A percentile compares a stretch with the other conserved stretches of the same genome.
Conservation (phyloP, 169 alveolate genomes). For the Eimeria zaria region DNA sequence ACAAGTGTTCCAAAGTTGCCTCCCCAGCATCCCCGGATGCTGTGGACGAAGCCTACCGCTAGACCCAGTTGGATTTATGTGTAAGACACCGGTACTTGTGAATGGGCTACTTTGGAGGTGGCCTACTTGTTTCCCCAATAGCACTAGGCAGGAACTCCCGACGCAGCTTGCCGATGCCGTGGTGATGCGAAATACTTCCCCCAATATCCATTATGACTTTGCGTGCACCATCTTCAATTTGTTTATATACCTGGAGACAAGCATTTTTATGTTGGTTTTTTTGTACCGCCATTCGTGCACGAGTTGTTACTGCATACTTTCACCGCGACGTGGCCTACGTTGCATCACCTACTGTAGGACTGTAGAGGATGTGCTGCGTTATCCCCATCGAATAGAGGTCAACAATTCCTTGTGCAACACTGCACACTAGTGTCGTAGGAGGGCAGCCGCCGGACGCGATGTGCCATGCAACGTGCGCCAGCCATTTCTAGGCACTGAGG, state of each 20-base stretch:
- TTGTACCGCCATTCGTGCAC: not conserved
- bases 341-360: not conserved
- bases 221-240: slow-evolving; percentile 92
- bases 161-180: slow-evolving; percentile 94
- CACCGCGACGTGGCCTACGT: not conserved
- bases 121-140: slow-evolving; percentile 87
- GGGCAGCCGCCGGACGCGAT: not conserved
- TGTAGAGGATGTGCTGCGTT: not conserved
- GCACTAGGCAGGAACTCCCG: slow-evolving; percentile 87
- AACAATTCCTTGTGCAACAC: not conserved
- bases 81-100: not conserved
- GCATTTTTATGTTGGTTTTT: not conserved
- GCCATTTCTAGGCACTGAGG: too few species aligned
- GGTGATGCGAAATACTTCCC: slow-evolving; percentile 93
- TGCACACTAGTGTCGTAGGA: not conserved
- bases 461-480: not conserved
- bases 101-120: not conserved
- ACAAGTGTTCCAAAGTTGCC: not conserved
- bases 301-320: not conserved
- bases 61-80: not conserved
- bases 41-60: not conserved
- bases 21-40: not conserved
- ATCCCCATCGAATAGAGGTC: not conserved
- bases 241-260: slow-evolving; percentile 85
- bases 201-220: slow-evolving; percentile 91